Conservation (phyloP, 1,284 basidiomycete species). For the Cryptococcus sp. region DNA sequence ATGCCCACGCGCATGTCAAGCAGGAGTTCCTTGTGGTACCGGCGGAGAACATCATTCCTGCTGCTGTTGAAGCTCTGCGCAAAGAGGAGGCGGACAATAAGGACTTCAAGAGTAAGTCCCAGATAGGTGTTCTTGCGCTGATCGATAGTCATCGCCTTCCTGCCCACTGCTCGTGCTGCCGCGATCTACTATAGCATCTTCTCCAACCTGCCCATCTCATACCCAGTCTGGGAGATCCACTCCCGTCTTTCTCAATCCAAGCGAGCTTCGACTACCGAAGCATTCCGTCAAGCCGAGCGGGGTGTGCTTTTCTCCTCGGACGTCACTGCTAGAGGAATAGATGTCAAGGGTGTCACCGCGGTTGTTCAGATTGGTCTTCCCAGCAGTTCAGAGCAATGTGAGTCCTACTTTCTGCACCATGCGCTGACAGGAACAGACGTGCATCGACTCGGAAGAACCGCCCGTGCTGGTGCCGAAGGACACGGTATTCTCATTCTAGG, state of each 20-base stretch:
- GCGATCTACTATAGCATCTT: slow-evolving; percentile 61
- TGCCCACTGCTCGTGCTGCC: slow-evolving; percentile 69
- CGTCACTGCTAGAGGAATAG: slow-evolving; percentile 60
- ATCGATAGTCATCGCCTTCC: slow-evolving; percentile 61
- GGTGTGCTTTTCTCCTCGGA: slow-evolving; percentile 58
- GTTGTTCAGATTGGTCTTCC: slow-evolving; percentile 63
- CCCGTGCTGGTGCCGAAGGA: slow-evolving; percentile 58
- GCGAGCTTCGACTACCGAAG: slow-evolving; percentile 59
- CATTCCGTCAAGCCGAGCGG: slow-evolving; percentile 58
- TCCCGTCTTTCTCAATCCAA: slow-evolving; percentile 47
- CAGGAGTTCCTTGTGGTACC: slow-evolving; percentile 60
- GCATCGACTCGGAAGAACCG: slow-evolving; percentile 58
- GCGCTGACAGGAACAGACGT: slow-evolving; percentile 36
- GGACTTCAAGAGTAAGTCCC: slow-evolving; percentile 43
- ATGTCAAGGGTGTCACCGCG: slow-evolving; percentile 54
- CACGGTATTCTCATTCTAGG: slow-evolving; percentile 64
- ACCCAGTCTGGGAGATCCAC: slow-evolving; percentile 48
- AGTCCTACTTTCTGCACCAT: slow-evolving; percentile 11
- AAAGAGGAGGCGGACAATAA: slow-evolving; percentile 42
- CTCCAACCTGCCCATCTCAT: slow-evolving; percentile 26
- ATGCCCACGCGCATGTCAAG: slow-evolving; percentile 67
- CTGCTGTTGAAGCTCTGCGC: slow-evolving; percentile 50
- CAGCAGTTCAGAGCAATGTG: slow-evolving; percentile 53
- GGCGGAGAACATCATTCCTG: slow-evolving; percentile 57
- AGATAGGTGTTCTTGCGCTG: slow-evolving; percentile 19